phyloP scores from a whole-genome alignment of 2,329 filamentous ascomycete genomes.

The Leptodontidium sp. region DNA sequence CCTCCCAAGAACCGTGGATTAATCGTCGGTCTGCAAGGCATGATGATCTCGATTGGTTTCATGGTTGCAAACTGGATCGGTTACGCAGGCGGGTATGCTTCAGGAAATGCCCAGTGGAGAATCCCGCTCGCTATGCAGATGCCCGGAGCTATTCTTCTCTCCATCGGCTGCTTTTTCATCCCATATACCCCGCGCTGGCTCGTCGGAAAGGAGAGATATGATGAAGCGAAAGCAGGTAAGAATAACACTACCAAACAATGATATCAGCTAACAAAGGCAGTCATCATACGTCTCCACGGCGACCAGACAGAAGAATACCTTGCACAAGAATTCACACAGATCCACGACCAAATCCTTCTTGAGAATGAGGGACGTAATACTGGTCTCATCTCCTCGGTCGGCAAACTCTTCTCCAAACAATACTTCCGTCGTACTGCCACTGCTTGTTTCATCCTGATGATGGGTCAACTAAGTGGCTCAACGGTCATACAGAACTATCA shows the following conservation, averaged over 20 bases:
- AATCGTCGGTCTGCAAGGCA: slow-evolving; percentile 39
- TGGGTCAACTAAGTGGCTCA: slow-evolving; percentile 49
- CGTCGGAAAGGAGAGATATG: slow-evolving; percentile 18
- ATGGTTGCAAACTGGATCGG: slow-evolving; percentile 39
- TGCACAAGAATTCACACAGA: slow-evolving; percentile 42
- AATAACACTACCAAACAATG: background rate
- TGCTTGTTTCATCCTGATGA: slow-evolving; percentile 47
- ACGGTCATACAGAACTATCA: slow-evolving; percentile 51
- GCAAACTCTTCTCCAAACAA: slow-evolving; percentile 40
- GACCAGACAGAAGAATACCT: slow-evolving; percentile 41
- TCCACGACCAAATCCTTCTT: slow-evolving; percentile 45
- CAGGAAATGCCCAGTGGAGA: slow-evolving; percentile 38
- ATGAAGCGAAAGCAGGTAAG: slow-evolving; percentile 13
- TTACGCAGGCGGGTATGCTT: slow-evolving; percentile 36
- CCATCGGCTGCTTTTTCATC: slow-evolving; percentile 21
- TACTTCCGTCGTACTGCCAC: slow-evolving; percentile 47
- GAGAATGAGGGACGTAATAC: slow-evolving; percentile 39
- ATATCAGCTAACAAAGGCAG: slow-evolving; percentile 8
- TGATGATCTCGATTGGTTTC: slow-evolving; percentile 41
- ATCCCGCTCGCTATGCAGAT: slow-evolving; percentile 42
- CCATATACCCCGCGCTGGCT: slow-evolving; percentile 35
- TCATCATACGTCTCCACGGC: slow-evolving; percentile 34
- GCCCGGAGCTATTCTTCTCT: slow-evolving; percentile 38
- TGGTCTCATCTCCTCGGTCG: slow-evolving; percentile 33
- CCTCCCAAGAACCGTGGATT: slow-evolving; percentile 33